Percentiles rank a stretch among this genome's conserved stretches.
Evolutionary conservation across 768 basidiomycete species (phyloP).

Genomic region (Aureoboletus auriporus): DNA sequence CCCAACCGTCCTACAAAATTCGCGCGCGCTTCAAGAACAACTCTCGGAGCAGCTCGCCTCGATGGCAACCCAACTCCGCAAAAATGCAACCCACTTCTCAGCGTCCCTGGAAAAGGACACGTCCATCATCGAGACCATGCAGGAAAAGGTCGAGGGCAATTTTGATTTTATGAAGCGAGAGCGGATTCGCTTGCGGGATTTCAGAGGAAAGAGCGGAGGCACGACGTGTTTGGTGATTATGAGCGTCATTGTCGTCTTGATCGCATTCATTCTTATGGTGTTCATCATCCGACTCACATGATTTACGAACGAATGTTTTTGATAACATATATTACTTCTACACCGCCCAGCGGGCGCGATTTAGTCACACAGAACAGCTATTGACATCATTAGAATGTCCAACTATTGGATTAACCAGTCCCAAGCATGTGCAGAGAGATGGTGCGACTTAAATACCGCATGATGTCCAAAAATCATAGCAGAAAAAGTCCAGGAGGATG

Average conservation of each 20-base stretch:
- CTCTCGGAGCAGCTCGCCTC: conserved; percentile 69
- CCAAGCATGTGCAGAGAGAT: conserved; percentile 8
- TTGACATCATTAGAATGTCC: conserved; percentile 7
- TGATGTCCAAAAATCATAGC: conserved; percentile 1
- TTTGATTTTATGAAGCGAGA: conserved; percentile 64
- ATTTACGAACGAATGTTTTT: conserved; percentile 1
- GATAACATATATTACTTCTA: background rate
- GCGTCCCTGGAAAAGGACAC: conserved; percentile 71
- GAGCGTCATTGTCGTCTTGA: conserved; percentile 59
- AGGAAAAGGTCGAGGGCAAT: conserved; percentile 73
- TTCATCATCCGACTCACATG: conserved; percentile 64
- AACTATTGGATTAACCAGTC: conserved; percentile 11
- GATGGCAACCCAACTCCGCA: conserved; percentile 87
- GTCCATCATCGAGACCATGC: conserved; percentile 59
- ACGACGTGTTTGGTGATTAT: conserved; percentile 72
- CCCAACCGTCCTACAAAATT: conserved; percentile 47
- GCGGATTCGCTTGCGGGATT: conserved; percentile 54
- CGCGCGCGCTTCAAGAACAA: conserved; percentile 66
- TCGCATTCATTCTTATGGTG: conserved; percentile 71
- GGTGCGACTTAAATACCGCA: background rate
- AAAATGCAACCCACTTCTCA: conserved; percentile 79
- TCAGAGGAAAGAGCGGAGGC: conserved; percentile 57
- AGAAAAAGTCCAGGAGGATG: too few species aligned
- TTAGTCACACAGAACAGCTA: too few species aligned
- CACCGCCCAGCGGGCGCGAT: too few species aligned